phyloP scores from a whole-genome alignment of 257 asterid genomes.

The Plectranthus barbatus region DNA sequence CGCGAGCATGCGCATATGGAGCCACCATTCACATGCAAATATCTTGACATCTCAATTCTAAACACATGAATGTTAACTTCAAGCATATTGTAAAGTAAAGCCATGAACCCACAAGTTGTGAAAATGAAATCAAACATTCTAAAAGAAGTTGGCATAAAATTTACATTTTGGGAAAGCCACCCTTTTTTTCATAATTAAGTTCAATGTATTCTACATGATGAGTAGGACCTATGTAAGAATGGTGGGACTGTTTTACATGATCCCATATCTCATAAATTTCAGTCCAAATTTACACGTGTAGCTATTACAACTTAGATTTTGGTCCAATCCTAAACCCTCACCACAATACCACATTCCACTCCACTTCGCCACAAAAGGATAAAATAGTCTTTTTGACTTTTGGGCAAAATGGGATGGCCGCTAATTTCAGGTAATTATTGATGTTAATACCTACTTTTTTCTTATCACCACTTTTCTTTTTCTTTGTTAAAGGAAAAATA shows the following conservation, averaged over 20 bases:
- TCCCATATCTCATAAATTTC: too few relatives aligned
- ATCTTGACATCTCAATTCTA: too few relatives aligned
- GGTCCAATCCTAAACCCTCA: conserved; percentile 16
- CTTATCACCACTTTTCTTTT: too few relatives aligned
- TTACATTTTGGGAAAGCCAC: neutral
- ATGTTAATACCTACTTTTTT: conserved; percentile 19
- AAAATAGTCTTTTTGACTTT: conserved; percentile 28
- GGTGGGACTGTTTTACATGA: too few relatives aligned
- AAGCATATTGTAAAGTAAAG: too few relatives aligned
- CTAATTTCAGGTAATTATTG: conserved; percentile 37
- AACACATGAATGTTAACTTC: too few relatives aligned
- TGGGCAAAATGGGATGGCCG: conserved; percentile 24
- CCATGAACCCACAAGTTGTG: neutral
- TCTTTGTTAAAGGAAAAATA: too few relatives aligned
- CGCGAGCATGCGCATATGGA: too few relatives aligned
- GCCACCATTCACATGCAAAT: too few relatives aligned
- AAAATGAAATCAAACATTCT: neutral
- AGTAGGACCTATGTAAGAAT: too few relatives aligned
- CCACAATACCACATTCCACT: neutral
- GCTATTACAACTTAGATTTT: conserved; percentile 14
- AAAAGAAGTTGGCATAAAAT: neutral
- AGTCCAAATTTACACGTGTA: conserved; percentile 29
- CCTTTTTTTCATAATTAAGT: too few relatives aligned
- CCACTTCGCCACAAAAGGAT: conserved; percentile 8
- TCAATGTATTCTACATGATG: too few relatives aligned